These are phyloP conservation scores for Alternaria sp. DNA, from an alignment of 2,329 filamentous ascomycete genomes.

Conservation along the genomic window DNA sequence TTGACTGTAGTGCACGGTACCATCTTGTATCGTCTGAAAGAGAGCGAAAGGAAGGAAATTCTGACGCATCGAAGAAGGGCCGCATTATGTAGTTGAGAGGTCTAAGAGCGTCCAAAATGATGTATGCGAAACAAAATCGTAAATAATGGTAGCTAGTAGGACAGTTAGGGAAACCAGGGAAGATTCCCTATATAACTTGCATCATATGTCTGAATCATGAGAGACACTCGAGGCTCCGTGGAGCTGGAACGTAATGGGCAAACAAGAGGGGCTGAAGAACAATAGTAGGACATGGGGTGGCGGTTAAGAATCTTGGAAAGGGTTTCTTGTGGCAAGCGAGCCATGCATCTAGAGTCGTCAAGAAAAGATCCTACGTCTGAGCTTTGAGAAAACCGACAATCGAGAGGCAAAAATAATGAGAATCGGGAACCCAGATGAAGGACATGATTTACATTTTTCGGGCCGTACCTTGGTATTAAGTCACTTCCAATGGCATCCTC, in stretches of 20 bases:
- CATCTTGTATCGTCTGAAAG: background rate
- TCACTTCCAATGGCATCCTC: background rate
- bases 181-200: background rate
- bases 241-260: background rate
- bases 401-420: background rate
- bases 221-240: background rate
- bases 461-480: background rate
- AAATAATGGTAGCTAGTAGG: background rate
- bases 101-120: background rate
- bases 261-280: slow-evolving; percentile 6
- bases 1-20: background rate
- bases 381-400: background rate
- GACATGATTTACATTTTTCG: background rate
- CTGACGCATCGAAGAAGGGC: slow-evolving; percentile 19
- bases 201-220: background rate
- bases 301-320: background rate
- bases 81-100: slow-evolving; percentile 2
- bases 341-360: background rate
- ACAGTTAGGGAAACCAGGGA: no score
- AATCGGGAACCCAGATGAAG: background rate
- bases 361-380: background rate
- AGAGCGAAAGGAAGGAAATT: slow-evolving; percentile 12
- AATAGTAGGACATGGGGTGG: slow-evolving; percentile 8
- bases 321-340: background rate
- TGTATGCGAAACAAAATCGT: background rate